Conservation (phyloP, 352 stramenopile genomes). For the Pythium folliculosum region DNA sequence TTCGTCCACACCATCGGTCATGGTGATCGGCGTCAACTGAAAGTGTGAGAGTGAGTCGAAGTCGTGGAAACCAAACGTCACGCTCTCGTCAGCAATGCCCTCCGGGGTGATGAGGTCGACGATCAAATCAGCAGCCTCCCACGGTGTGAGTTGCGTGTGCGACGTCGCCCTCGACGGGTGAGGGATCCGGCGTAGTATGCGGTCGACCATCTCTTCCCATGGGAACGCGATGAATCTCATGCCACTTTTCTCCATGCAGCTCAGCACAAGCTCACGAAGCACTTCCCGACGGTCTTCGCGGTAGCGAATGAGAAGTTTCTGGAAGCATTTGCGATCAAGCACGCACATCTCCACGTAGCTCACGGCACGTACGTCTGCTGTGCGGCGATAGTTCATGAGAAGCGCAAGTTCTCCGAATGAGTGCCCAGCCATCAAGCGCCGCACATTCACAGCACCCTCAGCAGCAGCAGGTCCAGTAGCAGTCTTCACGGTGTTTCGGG, state of each 20-base stretch:
- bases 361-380: conserved; percentile 28
- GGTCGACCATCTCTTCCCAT: conserved; percentile 32
- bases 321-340: conserved; percentile 23
- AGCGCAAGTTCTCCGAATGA: conserved; percentile 45
- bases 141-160: conserved; percentile 25
- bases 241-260: conserved; percentile 31
- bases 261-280: conserved; percentile 26
- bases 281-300: conserved; percentile 29
- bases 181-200: not conserved
- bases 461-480: conserved; percentile 11
- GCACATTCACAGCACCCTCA: conserved; percentile 30
- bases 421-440: conserved; percentile 32
- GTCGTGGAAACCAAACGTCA: conserved; percentile 31
- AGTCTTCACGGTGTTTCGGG: conserved; percentile 24
- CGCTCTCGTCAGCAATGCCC: conserved; percentile 16
- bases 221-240: conserved; percentile 33
- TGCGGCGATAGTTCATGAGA: conserved; percentile 39
- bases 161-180: conserved; percentile 7
- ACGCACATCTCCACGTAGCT: conserved; percentile 38
- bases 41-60: conserved; percentile 27
- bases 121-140: conserved; percentile 26
- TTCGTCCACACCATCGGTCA: conserved; percentile 11
- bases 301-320: conserved; percentile 29
- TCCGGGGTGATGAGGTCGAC: conserved; percentile 28
- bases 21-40: conserved; percentile 22